These are phyloP conservation scores for Hippophae rhamnoides DNA, from an alignment of 306 rosid species.

Conservation along the genomic window DNA sequence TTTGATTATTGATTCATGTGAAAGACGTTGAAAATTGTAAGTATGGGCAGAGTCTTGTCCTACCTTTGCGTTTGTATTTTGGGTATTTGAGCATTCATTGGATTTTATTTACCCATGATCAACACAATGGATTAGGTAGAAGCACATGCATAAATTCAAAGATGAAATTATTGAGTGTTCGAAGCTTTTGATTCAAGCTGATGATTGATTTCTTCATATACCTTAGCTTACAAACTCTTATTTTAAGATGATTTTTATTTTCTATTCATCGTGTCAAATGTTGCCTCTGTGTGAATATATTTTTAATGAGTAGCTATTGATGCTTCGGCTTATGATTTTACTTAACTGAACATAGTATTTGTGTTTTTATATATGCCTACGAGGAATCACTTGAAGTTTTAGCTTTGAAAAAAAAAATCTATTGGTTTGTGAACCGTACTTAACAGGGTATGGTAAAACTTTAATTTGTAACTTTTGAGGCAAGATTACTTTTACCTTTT, in stretches of 20 bases:
- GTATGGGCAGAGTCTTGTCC: not conserved
- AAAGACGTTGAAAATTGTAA: not conserved
- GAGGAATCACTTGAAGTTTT: not conserved
- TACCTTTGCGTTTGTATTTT: not conserved
- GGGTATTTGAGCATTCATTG: not conserved
- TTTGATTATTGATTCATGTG: slow-evolving; percentile 6
- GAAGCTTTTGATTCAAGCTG: not conserved
- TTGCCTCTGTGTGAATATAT: not conserved
- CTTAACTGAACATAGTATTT: too few relatives aligned
- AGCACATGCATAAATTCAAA: not conserved
- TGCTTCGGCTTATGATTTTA: too few relatives aligned
- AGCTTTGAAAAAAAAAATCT: not conserved
- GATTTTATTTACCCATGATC: not conserved
- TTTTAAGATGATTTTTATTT: not conserved
- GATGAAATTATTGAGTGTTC: not conserved
- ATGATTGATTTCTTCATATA: not conserved
- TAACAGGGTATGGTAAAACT: not conserved
- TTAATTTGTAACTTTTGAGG: slow-evolving; percentile 10
- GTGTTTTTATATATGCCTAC: too few relatives aligned
- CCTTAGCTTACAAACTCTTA: not conserved
- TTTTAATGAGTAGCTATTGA: too few relatives aligned
- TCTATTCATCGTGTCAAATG: not conserved
- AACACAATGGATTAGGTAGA: not conserved
- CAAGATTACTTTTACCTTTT: slow-evolving; percentile 6
- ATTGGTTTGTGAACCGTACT: not conserved